Conservation (phyloP, 31 red algal genomes). For the Odonthalia washingtoniensis region DNA sequence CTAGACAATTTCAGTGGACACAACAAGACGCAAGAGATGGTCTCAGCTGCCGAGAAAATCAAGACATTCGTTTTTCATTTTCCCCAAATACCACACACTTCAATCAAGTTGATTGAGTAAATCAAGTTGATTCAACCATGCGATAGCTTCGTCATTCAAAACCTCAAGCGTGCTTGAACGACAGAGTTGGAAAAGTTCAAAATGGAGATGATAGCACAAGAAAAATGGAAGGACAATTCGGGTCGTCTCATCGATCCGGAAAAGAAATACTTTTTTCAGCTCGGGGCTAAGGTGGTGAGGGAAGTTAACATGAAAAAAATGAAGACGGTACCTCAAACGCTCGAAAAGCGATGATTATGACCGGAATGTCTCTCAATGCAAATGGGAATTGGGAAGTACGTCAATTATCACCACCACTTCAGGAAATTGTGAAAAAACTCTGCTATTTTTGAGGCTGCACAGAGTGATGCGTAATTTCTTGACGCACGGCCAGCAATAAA, state of each 20-base stretch:
- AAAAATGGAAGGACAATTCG: too few relatives aligned
- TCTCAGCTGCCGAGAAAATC: not conserved
- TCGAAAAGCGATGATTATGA: slow-evolving; percentile 1
- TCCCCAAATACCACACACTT: not conserved
- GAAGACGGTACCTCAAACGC: not conserved
- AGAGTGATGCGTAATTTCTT: too few relatives aligned
- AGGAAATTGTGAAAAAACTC: not conserved
- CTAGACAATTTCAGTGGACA: not conserved
- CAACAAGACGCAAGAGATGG: not conserved
- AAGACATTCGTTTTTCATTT: not conserved
- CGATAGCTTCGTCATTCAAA: not conserved
- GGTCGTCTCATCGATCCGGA: too few relatives aligned
- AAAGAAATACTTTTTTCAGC: too few relatives aligned
- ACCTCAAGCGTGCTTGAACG: not conserved
- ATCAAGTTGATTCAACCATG: not conserved
- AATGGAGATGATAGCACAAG: too few relatives aligned
- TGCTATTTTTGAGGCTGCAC: too few relatives aligned
- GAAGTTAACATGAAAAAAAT: not conserved
- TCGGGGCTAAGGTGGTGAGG: not conserved
- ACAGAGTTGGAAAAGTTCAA: not conserved
- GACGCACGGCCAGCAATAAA: not conserved
- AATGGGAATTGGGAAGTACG: not conserved
- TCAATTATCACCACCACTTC: not conserved
- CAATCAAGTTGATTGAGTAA: too few relatives aligned
- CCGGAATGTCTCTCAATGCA: not conserved